Conservation (phyloP, 2,329 filamentous ascomycete species). For the Colletotrichum sp. region DNA sequence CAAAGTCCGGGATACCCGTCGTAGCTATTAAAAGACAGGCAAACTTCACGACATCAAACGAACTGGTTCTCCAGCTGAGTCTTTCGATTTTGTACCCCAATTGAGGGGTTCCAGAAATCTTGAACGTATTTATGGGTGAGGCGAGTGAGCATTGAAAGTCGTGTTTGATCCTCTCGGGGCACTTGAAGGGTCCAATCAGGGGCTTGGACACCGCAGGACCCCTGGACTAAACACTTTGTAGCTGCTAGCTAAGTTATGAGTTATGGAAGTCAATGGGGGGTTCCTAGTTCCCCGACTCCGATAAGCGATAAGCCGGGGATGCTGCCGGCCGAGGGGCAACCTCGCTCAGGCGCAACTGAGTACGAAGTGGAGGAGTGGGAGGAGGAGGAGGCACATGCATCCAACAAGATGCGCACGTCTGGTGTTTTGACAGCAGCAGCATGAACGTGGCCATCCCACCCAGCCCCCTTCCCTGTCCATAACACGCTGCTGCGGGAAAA, state of each 20-base stretch:
- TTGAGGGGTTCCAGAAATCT: not conserved
- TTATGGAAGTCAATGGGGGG: not conserved
- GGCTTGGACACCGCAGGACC: not conserved
- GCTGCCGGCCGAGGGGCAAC: not conserved
- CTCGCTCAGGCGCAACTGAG: not conserved
- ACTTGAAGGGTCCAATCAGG: not conserved
- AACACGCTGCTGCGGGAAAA: not conserved
- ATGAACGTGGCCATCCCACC: constrained; percentile 7
- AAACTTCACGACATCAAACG: not conserved
- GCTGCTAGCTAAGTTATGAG: not conserved
- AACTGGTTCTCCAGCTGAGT: not conserved
- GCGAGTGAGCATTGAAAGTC: not conserved
- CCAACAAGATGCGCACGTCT: not conserved
- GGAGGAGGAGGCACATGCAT: not conserved
- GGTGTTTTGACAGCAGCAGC: constrained; percentile 13
- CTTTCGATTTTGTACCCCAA: not conserved
- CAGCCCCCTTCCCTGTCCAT: not conserved
- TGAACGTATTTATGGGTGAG: not conserved
- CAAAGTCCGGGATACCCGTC: not conserved
- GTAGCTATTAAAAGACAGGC: not conserved
- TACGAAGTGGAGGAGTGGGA: not conserved
- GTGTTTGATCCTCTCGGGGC: not conserved
- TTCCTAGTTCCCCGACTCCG: not conserved
- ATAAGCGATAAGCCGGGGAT: not conserved
- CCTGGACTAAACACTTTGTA: not conserved